Evolutionary conservation across 805 yeast species (phyloP), one percentile per base, ranked within the genome.

Genomic region (Starmerella stigmatis): DNA sequence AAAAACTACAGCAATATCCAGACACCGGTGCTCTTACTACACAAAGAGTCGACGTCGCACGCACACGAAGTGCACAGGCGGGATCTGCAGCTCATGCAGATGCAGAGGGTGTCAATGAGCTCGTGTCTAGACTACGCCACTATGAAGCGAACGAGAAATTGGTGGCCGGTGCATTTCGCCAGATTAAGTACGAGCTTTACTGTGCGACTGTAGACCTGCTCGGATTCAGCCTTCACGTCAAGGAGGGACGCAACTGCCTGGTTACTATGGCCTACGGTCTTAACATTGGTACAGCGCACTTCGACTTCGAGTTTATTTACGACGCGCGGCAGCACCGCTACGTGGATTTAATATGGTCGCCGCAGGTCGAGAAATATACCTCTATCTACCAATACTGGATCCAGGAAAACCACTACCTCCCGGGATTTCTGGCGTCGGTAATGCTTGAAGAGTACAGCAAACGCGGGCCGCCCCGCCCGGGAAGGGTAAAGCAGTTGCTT

Each of bases 131-230:
- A n/a, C 19, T 34, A 19, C 38, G 27, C 19, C 21, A 34, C 27
- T 12, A 12, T 20, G 37, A 16, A n/a, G 25, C 26, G n/a, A 27
- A 35, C 22, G 44, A 36, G 16, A 26, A 35, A 12, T 13, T 43
- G 4, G 20, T 47, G 4, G 36, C 21, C 13, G 8, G 41, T 7
- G 54, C 48, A n/a, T 46, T 48, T 22, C 43, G 54, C 21, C 52
- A 45, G 35, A 25, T 44, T 5, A 51, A 51, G 34, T 51, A 51
- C 40, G 54, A 51, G 43, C 26, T 51, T 7, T 41, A 35, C 32
- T 51, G 53, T 28, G 54, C 54, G 7, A 9, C 50, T 2, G 42
- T 46, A 21, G 54, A 51, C 25, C 28, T 51, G 4, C 37, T 51
- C 12, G 54, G 54, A 8, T 51, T 22, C 36, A 44, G 47, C 15